phyloP scores from a whole-genome alignment of 345 rosid species.

The Eucalyptus tenuipes region DNA sequence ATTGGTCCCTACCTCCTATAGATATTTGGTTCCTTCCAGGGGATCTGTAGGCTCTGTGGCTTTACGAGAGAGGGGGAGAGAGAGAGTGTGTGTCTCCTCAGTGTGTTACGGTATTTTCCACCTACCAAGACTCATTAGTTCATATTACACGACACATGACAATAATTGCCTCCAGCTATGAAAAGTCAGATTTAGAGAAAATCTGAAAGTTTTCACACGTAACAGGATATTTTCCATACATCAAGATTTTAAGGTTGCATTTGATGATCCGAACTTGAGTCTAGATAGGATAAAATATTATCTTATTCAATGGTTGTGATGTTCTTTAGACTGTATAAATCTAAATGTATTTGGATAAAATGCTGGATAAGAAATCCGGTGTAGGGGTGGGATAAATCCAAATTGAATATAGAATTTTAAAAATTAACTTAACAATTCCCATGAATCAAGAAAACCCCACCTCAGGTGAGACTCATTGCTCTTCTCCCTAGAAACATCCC shows the following conservation, averaged over 20 bases:
- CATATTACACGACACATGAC: not conserved
- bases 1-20: not conserved
- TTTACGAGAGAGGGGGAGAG: not conserved
- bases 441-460: not conserved
- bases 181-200: not conserved
- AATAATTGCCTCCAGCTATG: not conserved
- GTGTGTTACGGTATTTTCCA: not conserved
- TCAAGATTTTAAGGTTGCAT: not conserved
- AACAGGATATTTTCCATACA: not conserved
- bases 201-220: not conserved
- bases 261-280: too few species aligned
- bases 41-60: not conserved
- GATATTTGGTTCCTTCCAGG: not conserved
- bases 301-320: not conserved
- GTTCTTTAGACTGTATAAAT: too few species aligned
- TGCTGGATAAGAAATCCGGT: too few species aligned
- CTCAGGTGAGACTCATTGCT: fast-evolving
- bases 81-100: not conserved
- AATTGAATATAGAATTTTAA: too few species aligned
- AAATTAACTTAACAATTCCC: not conserved
- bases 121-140: not conserved
- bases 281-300: too few species aligned
- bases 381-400: not conserved
- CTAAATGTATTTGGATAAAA: too few species aligned
- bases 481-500: not conserved